A percentile compares a stretch with the other conserved stretches of the same genome.
Evolutionary conservation across 2,329 filamentous ascomycete species (phyloP).

Genomic region (Clarireedia monteithiana): DNA sequence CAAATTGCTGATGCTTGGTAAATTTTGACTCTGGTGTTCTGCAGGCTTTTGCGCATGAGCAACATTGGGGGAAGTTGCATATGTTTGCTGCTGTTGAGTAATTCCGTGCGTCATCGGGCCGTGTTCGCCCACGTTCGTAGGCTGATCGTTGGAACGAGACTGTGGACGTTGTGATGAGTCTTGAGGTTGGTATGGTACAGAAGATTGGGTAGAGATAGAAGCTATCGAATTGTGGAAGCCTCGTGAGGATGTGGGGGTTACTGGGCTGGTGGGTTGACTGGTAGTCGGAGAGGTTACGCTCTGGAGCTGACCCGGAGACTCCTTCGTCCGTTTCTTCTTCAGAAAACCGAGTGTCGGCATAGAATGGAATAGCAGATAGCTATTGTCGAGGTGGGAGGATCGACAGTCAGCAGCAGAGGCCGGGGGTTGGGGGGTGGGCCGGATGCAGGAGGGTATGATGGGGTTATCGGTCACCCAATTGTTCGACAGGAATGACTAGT

Average conservation of each 20-base stretch:
- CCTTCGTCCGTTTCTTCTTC: conserved; percentile 98
- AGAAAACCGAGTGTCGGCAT: conserved; percentile 97
- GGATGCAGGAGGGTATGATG: conserved; percentile 20
- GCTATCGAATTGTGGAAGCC: conserved; percentile 36
- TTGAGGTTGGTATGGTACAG: conserved; percentile 23
- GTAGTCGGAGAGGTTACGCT: conserved; percentile 59
- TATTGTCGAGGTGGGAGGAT: conserved; percentile 22
- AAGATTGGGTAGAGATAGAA: conserved; percentile 32
- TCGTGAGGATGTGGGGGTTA: conserved; percentile 50
- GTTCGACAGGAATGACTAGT: background rate
- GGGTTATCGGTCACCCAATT: background rate
- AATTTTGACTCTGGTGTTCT: conserved; percentile 46
- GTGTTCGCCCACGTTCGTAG: conserved; percentile 25
- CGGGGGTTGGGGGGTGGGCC: conserved; percentile 15
- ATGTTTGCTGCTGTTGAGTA: conserved; percentile 28
- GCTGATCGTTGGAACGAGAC: conserved; percentile 23
- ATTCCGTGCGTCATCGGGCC: conserved; percentile 28
- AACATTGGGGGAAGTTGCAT: conserved; percentile 20
- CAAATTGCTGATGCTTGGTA: conserved; percentile 75
- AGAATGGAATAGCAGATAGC: conserved; percentile 24
- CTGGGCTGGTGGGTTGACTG: conserved; percentile 56
- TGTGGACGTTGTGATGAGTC: conserved; percentile 22
- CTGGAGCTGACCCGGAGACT: conserved; percentile 57
- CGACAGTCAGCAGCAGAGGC: conserved; percentile 19
- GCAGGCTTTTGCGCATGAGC: conserved; percentile 15